Percentiles rank a stretch among this genome's conserved stretches.
phyloP scores from a whole-genome alignment of 2,329 filamentous ascomycete species.

The Alternaria longipes region DNA sequence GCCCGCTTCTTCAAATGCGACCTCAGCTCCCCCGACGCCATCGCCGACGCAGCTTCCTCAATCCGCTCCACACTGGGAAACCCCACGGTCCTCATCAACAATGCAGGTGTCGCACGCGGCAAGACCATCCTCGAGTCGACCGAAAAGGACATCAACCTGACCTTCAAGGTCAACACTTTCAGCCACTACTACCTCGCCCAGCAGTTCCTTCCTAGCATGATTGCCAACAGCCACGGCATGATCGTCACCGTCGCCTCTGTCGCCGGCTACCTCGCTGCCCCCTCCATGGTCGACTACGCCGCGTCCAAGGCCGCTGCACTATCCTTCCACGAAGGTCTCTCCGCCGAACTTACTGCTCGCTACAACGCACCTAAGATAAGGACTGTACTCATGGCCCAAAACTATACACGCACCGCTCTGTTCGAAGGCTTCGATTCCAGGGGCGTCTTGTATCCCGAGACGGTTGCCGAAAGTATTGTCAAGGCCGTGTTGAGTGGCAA shows the following conservation, averaged over 20 bases:
- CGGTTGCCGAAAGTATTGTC: conserved; percentile 71
- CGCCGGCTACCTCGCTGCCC: conserved; percentile 68
- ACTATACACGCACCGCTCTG: conserved; percentile 69
- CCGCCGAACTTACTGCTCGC: conserved; percentile 55
- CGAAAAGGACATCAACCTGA: conserved; percentile 69
- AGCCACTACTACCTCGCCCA: conserved; percentile 73
- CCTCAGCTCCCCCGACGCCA: conserved; percentile 66
- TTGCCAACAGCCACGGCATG: conserved; percentile 73
- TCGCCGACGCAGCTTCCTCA: conserved; percentile 61
- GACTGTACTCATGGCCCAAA: conserved; percentile 72
- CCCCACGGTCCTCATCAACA: conserved; percentile 77
- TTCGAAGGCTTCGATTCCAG: conserved; percentile 66
- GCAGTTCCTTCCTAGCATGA: conserved; percentile 73
- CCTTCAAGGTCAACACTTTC: conserved; percentile 76
- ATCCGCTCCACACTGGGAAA: conserved; percentile 67
- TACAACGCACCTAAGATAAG: conserved; percentile 72
- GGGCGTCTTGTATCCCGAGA: conserved; percentile 64
- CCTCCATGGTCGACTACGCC: conserved; percentile 73
- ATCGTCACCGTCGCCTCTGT: conserved; percentile 74
- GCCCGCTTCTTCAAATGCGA: conserved; percentile 77
- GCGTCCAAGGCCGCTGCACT: conserved; percentile 72
- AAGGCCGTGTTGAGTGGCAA: conserved; percentile 66
- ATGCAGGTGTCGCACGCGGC: conserved; percentile 71
- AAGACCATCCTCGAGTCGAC: conserved; percentile 68
- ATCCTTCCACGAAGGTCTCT: conserved; percentile 72